Percentiles rank a stretch among this genome's conserved stretches.
phyloP scores from a whole-genome alignment of 768 basidiomycete species.

The Lentinula sp. region DNA sequence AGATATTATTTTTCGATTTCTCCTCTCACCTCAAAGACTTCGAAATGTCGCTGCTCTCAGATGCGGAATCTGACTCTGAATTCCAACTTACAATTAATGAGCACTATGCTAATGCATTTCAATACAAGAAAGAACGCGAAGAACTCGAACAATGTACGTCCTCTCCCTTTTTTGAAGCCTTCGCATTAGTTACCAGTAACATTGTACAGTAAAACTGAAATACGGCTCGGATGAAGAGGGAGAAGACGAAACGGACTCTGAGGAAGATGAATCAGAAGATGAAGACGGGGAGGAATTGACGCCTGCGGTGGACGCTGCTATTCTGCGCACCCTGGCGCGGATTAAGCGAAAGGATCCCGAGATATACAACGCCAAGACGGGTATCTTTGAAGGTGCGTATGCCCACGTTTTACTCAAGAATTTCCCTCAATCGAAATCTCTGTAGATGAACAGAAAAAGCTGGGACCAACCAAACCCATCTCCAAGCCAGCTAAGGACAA shows the following conservation, averaged over 20 bases:
- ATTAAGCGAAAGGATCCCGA: slow-evolving; percentile 79
- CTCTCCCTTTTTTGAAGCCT: background rate
- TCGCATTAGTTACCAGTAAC: background rate
- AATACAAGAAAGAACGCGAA: slow-evolving; percentile 78
- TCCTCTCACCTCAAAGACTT: background rate
- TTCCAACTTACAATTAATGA: slow-evolving; percentile 64
- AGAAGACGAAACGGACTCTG: slow-evolving; percentile 57
- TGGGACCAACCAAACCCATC: slow-evolving; percentile 25
- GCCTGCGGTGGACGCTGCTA: slow-evolving; percentile 89
- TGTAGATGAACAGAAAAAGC: slow-evolving; percentile 61
- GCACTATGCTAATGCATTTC: slow-evolving; percentile 77
- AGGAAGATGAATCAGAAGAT: slow-evolving; percentile 81
- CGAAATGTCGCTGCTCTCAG: slow-evolving; percentile 31
- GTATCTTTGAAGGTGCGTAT: slow-evolving; percentile 73
- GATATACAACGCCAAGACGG: slow-evolving; percentile 69
- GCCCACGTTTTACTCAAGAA: background rate
- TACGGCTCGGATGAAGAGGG: slow-evolving; percentile 72
- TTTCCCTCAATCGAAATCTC: background rate
- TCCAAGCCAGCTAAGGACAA: slow-evolving; percentile 37
- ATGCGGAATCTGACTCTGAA: slow-evolving; percentile 25
- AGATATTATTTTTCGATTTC: background rate
- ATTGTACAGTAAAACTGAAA: slow-evolving; percentile 72
- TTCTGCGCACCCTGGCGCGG: slow-evolving; percentile 81
- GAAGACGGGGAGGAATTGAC: slow-evolving; percentile 94
- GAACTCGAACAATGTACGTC: slow-evolving; percentile 71